Base-by-base conservation (phyloP, 352 stramenopile species). In the Aphanomyces cochlioides region DNA sequence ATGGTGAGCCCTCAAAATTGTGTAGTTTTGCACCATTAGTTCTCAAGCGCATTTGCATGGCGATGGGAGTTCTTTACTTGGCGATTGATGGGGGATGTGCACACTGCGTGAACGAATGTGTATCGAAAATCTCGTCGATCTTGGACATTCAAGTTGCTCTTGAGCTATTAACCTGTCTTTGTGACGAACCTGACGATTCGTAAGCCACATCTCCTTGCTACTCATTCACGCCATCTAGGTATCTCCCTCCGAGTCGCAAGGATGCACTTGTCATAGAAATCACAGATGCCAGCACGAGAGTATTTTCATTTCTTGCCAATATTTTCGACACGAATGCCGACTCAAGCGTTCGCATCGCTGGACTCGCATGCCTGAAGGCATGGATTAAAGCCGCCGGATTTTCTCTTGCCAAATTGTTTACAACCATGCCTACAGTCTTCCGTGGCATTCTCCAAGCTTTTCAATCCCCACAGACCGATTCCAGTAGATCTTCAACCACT, bases 321-420 rank as follows among this genome's bases (percentile, higher is more conserved):
- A 8, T 70, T 28, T 70, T 70, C 21, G 43, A 45, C 41, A 50
- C 17, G 7, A 39, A n/a, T 7, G 41, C 40, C 6, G 43, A 37
- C 36, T 17, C 13, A 37, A 21, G 39, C 40, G 17, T 64, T 39
- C 64, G 64, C 7, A 48, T 61, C 39, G 47, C 28, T 8, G 64
- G 43, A 5, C 64, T 70, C 7, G 19, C 43, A n/a, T 70, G 64
- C 36, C 54, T 70, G 7, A 59, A 58, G 7, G 64, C 34, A 40
- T 70, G 64, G 64, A 70, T 70, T 21, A 70, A 70, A 53, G 64
- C 43, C 15, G 64, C 64, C n/a, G 64, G 64, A 8, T 61, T 70
- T 34, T 70, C 64, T 12, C 53, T 70, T 41, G 64, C 64, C 54
- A 70, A 70, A 19, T 50, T 70, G 10, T 70, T 50, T 41, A 41